Evolutionary conservation across 805 yeast genomes (phyloP).

Genomic region (Tetrapisispora nanseiensis): DNA sequence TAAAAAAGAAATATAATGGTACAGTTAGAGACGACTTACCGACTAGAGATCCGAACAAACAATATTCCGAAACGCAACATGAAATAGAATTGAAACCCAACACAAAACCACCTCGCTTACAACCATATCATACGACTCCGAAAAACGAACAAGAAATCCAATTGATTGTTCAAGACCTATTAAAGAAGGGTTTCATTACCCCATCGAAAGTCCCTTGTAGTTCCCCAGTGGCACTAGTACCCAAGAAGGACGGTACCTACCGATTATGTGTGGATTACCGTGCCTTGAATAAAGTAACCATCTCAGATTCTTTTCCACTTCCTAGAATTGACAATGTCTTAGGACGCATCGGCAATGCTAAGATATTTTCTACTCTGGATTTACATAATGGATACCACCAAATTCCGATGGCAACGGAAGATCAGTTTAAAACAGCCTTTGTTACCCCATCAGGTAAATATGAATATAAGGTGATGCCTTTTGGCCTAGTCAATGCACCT

Average conservation of each 20-base stretch:
- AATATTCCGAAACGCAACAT: background rate
- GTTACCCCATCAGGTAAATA: conserved; percentile 9
- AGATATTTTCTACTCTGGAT: conserved; percentile 7
- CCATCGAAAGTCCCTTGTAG: conserved; percentile 9
- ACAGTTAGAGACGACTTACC: background rate
- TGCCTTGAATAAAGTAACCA: conserved; percentile 5
- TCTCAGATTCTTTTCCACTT: conserved; percentile 7
- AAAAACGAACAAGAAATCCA: background rate
- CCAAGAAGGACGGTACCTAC: conserved; percentile 9
- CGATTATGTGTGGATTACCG: conserved; percentile 9
- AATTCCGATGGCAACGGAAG: conserved; percentile 5
- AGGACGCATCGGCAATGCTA: conserved; percentile 1
- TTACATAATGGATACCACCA: conserved; percentile 10
- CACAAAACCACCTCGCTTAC: background rate
- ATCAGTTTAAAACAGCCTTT: conserved; percentile 7
- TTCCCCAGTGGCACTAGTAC: conserved; percentile 11
- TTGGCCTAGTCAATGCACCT: conserved; percentile 13
- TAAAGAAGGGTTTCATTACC: conserved; percentile 5
- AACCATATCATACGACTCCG: background rate
- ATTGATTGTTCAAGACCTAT: conserved; percentile 5
- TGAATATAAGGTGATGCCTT: conserved; percentile 13
- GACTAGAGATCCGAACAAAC: background rate
- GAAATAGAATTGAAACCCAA: background rate
- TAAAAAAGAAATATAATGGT: background rate
- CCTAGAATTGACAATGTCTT: conserved; percentile 6